Conservation (phyloP, 257 asterid species). For the Capsicum rhomboideum region DNA sequence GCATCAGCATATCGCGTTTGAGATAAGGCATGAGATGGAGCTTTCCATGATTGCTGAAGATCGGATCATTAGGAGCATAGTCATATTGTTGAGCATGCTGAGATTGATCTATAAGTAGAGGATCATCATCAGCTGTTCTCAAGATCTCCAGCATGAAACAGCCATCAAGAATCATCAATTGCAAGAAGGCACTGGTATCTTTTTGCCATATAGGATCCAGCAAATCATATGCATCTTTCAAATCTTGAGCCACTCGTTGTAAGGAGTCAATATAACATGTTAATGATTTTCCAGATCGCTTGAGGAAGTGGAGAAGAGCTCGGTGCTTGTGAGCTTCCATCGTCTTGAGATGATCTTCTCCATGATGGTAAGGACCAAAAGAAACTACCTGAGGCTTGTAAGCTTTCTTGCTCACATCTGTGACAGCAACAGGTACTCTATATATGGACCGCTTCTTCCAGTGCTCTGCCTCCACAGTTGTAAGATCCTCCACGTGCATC, state of each 20-base stretch:
- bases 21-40: conserved; percentile 8
- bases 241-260: conserved; percentile 8
- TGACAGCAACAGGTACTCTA: conserved; percentile 19
- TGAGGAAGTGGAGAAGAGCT: conserved; percentile 33
- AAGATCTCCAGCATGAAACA: conserved; percentile 13
- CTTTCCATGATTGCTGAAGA: conserved; percentile 13
- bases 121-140: background rate
- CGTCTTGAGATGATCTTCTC: background rate
- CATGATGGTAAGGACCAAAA: conserved; percentile 44
- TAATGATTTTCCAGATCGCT: conserved; percentile 17
- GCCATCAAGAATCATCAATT: conserved; percentile 12
- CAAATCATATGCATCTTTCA: conserved; percentile 33
- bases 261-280: conserved; percentile 7
- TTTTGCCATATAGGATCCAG: background rate
- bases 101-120: background rate
- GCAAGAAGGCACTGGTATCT: background rate
- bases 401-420: conserved; percentile 14
- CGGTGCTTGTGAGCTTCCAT: conserved; percentile 53
- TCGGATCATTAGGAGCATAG: conserved; percentile 11
- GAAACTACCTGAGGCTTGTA: conserved; percentile 41
- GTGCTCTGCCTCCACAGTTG: conserved; percentile 7
- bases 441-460: conserved; percentile 44
- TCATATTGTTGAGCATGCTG: background rate
- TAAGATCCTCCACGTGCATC: background rate
- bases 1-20: conserved; percentile 13